Percentiles rank a stretch among this genome's conserved stretches.
phyloP scores from a whole-genome alignment of 352 stramenopile species.

The Phytophthora citrophthora region DNA sequence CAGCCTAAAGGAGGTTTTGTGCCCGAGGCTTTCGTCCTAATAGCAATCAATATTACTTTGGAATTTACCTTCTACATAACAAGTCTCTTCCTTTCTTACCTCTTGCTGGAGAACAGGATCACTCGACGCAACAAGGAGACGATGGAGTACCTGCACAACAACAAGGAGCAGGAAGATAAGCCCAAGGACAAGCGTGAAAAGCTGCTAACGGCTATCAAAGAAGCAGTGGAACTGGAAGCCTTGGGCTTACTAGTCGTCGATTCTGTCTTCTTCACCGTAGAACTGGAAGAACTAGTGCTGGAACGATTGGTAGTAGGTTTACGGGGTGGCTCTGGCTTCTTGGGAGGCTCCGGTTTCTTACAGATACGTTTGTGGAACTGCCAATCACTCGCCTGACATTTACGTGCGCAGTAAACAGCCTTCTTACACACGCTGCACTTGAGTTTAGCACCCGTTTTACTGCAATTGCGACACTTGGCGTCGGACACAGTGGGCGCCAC shows the following conservation, averaged over 20 bases:
- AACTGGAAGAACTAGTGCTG: slow-evolving; percentile 12
- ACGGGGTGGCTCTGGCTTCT: slow-evolving; percentile 50
- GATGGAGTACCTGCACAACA: too few species aligned
- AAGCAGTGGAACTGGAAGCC: slow-evolving; percentile 11
- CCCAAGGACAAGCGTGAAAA: too few species aligned
- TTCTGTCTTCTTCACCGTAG: slow-evolving; percentile 13
- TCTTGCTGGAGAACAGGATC: too few species aligned
- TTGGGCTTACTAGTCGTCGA: slow-evolving; percentile 20
- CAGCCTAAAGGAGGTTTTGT: too few species aligned
- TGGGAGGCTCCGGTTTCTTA: slow-evolving; percentile 77
- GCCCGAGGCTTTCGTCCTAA: too few species aligned
- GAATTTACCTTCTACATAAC: too few species aligned
- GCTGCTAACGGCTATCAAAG: slow-evolving; percentile 35
- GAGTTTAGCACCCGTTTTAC: slow-evolving; percentile 75
- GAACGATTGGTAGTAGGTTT: slow-evolving; percentile 15
- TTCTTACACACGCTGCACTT: slow-evolving; percentile 91
- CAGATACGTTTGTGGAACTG: slow-evolving; percentile 89
- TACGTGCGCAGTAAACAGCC: slow-evolving; percentile 78
- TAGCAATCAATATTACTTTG: too few species aligned
- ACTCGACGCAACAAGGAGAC: too few species aligned
- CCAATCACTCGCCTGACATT: slow-evolving; percentile 87
- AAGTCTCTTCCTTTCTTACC: too few species aligned
- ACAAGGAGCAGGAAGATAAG: too few species aligned
- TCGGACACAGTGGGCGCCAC: slow-evolving; percentile 18
- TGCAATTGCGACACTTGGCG: slow-evolving; percentile 75